Evolutionary conservation across 2,329 filamentous ascomycete genomes (phyloP).

Genomic region (Ilyonectria destructans): DNA sequence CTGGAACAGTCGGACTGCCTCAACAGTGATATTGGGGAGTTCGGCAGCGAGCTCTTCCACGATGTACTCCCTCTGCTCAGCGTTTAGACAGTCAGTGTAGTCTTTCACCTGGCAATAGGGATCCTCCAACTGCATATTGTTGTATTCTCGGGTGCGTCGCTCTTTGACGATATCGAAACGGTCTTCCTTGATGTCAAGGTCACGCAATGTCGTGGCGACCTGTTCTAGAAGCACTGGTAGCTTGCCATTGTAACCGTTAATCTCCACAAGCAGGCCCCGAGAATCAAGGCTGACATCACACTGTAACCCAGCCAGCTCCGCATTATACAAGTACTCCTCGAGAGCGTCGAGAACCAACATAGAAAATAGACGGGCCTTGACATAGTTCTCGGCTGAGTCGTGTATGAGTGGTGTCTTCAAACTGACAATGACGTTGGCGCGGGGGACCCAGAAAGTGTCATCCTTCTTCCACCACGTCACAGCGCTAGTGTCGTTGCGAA

Average conservation of each 20-base stretch:
- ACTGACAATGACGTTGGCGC: slow-evolving; percentile 88
- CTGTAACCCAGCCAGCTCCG: slow-evolving; percentile 89
- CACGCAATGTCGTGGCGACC: slow-evolving; percentile 86
- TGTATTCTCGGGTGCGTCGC: slow-evolving; percentile 80
- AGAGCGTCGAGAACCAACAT: slow-evolving; percentile 91
- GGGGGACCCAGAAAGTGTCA: slow-evolving; percentile 98
- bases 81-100: slow-evolving; percentile 85
- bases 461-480: slow-evolving; percentile 99
- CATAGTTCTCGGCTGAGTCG: slow-evolving; percentile 82
- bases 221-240: slow-evolving; percentile 92
- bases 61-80: slow-evolving; percentile 80
- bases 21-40: slow-evolving; percentile 80
- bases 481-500: slow-evolving; percentile 86
- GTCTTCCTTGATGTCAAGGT: slow-evolving; percentile 87
- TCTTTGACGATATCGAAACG: slow-evolving; percentile 95
- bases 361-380: slow-evolving; percentile 86
- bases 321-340: slow-evolving; percentile 95
- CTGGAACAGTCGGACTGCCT: slow-evolving; percentile 84
- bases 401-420: slow-evolving; percentile 86
- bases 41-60: slow-evolving; percentile 87
- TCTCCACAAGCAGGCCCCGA: slow-evolving; percentile 82
- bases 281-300: slow-evolving; percentile 84
- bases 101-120: slow-evolving; percentile 91
- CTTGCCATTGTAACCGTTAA: slow-evolving; percentile 97
- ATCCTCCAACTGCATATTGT: slow-evolving; percentile 90